Evolutionary conservation across 2,329 filamentous ascomycete genomes (phyloP).

Genomic region (Pyricularia sp.): DNA sequence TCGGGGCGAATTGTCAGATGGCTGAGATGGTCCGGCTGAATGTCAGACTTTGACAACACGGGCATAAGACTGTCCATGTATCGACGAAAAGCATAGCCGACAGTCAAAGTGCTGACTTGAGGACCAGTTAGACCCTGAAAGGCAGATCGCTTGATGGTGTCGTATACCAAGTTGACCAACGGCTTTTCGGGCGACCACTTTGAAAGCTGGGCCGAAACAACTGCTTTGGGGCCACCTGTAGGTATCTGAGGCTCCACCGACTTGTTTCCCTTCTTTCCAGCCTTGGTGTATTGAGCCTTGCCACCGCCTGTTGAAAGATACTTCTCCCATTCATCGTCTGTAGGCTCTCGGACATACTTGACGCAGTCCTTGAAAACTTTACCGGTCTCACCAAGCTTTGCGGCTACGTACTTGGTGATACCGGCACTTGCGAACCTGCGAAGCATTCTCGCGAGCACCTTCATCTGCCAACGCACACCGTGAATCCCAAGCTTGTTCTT

Average conservation of each 20-base stretch:
- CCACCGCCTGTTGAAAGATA: constrained; percentile 33
- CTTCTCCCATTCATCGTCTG: constrained; percentile 40
- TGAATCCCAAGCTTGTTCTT: constrained; percentile 43
- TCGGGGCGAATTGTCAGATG: constrained; percentile 21
- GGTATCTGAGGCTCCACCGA: not conserved
- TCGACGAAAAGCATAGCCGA: constrained; percentile 21
- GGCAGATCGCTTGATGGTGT: constrained; percentile 19
- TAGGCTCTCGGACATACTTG: constrained; percentile 43
- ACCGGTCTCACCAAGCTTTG: constrained; percentile 32
- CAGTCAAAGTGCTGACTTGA: constrained; percentile 20
- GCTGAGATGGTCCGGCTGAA: constrained; percentile 26
- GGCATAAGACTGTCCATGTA: constrained; percentile 20
- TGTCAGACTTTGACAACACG: constrained; percentile 18
- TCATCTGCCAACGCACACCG: constrained; percentile 46
- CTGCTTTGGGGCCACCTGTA: not conserved
- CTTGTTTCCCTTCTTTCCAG: constrained; percentile 4
- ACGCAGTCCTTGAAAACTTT: constrained; percentile 49
- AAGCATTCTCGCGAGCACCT: constrained; percentile 43
- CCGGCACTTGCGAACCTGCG: constrained; percentile 44
- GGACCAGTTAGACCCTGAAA: constrained; percentile 20
- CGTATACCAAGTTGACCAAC: constrained; percentile 21
- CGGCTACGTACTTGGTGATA: constrained; percentile 42
- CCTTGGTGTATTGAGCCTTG: not conserved
- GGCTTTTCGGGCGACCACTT: constrained; percentile 21
- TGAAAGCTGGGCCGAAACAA: not conserved